A percentile compares a stretch with the other conserved stretches of the same genome.
These are phyloP conservation scores for Brettanomyces sp. DNA, from an alignment of 805 yeast species.

Conservation along the genomic window DNA sequence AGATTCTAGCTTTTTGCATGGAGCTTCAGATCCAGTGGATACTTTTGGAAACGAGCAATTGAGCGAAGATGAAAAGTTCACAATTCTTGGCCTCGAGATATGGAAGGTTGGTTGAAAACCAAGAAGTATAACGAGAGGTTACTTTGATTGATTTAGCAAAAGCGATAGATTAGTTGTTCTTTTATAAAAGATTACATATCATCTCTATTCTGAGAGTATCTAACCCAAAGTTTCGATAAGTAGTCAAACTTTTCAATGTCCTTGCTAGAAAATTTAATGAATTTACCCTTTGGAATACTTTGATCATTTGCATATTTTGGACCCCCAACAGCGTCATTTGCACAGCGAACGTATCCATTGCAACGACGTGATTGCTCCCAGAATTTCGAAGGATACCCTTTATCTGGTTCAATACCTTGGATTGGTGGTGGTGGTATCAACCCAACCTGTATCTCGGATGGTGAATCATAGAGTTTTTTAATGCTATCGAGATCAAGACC, in stretches of 20 bases:
- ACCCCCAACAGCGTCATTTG: constrained; percentile 42
- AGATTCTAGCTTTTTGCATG: constrained; percentile 62
- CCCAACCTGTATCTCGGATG: constrained; percentile 35
- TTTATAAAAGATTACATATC: no score
- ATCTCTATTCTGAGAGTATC: background rate
- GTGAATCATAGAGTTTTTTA: constrained; percentile 28
- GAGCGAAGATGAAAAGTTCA: constrained; percentile 45
- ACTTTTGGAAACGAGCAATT: constrained; percentile 89
- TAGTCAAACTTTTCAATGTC: constrained; percentile 28
- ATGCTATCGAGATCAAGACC: constrained; percentile 21
- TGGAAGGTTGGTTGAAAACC: constrained; percentile 56
- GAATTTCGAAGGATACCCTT: constrained; percentile 40
- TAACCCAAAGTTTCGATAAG: constrained; percentile 46
- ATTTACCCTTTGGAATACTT: constrained; percentile 26
- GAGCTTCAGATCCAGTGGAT: constrained; percentile 68
- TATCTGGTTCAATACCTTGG: constrained; percentile 14
- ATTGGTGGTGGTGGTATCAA: constrained; percentile 45
- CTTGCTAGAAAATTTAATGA: constrained; percentile 28
- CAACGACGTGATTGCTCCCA: constrained; percentile 51
- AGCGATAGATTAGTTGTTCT: no score
- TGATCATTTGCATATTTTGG: constrained; percentile 13
- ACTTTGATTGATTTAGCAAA: background rate
- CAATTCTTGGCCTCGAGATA: constrained; percentile 67
- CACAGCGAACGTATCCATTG: constrained; percentile 52
- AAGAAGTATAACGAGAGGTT: no score